Evolutionary conservation across 352 stramenopile species (phyloP), one percentile per base, ranked within the genome.

Genomic region (Phytophthora megakarya): DNA sequence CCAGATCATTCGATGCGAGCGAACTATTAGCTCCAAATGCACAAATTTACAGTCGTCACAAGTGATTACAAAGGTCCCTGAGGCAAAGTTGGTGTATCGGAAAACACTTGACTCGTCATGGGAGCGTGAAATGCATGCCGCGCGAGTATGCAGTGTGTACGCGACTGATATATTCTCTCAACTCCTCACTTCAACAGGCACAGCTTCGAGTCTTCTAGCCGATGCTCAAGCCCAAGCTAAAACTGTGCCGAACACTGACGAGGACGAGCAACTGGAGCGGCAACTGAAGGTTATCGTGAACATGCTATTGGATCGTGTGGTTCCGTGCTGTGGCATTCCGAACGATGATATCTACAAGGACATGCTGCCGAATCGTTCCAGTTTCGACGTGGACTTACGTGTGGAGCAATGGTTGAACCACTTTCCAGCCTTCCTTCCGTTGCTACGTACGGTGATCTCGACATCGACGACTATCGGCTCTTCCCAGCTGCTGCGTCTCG

Each of bases 371-470:
- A 92, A 95, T 60, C 84, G 86, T 10, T 93, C 86, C 6, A 92
- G 78, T 49, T 90, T 89, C 35, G 84, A 95, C 46, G 70, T 93
- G 56, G 86, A 95, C 35, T 45, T 93, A 21, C 80, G 86, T 8
- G 77, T 92, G 6, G 86, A 95, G 65, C 86, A 95, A 61, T 95
- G 84, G 84, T 50, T 95, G 26, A 86, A 92, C 52, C 86, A 93
- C 55, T 95, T 89, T 51, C 86, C 86, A 6, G 75, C 76, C 2
- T 91, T 93, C 52, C 54, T 95, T 2, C 78, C 76, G 33, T 53
- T 95, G 26, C 28, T 92, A 23, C 80, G 79, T 19, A 25, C 67
- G 0, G 57, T 83, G 1, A 67, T 93, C 30, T 51, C 70, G n/a
- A 72, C 67, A 9, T 75, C 72, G 0, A 71, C 66, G 18, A 72